A percentile compares a stretch with the other conserved stretches of the same genome.
Evolutionary conservation across 495 filamentous ascomycete species (phyloP).

Genomic region (Penicilliopsis zonata): DNA sequence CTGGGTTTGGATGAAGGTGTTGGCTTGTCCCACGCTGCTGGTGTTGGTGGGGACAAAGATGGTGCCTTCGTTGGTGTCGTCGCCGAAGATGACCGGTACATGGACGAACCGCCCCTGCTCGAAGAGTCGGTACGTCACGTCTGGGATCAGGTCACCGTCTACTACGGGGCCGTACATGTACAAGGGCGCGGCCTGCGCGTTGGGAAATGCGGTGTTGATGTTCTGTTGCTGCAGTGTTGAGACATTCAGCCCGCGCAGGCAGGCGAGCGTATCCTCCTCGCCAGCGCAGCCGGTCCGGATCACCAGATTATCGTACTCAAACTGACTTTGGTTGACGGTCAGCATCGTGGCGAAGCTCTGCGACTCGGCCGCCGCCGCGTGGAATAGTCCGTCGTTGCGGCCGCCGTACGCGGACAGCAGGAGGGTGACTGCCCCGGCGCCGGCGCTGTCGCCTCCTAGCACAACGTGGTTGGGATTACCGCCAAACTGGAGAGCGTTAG

Average conservation of each 20-base stretch:
- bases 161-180: slow-evolving; percentile 49
- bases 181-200: slow-evolving; percentile 31
- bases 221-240: slow-evolving; percentile 40
- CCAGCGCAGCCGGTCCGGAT: slow-evolving; percentile 39
- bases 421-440: slow-evolving; percentile 52
- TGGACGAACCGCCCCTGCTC: slow-evolving; percentile 48
- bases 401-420: slow-evolving; percentile 54
- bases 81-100: slow-evolving; percentile 59
- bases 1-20: slow-evolving; percentile 47
- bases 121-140: slow-evolving; percentile 49
- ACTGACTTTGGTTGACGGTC: slow-evolving; percentile 48
- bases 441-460: slow-evolving; percentile 62
- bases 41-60: slow-evolving; percentile 44
- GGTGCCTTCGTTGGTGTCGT: slow-evolving; percentile 60
- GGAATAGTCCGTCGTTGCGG: slow-evolving; percentile 42
- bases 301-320: slow-evolving; percentile 52
- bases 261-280: slow-evolving; percentile 37
- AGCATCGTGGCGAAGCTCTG: slow-evolving; percentile 52
- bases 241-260: slow-evolving; percentile 41
- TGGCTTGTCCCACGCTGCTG: slow-evolving; percentile 30
- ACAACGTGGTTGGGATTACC: slow-evolving; percentile 61
- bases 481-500: slow-evolving; percentile 50
- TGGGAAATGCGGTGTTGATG: slow-evolving; percentile 41
- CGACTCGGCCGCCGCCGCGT: slow-evolving; percentile 51
- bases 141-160: slow-evolving; percentile 44